phyloP scores from a whole-genome alignment of 305 asterid genomes.

The Fraxinus albicans region DNA sequence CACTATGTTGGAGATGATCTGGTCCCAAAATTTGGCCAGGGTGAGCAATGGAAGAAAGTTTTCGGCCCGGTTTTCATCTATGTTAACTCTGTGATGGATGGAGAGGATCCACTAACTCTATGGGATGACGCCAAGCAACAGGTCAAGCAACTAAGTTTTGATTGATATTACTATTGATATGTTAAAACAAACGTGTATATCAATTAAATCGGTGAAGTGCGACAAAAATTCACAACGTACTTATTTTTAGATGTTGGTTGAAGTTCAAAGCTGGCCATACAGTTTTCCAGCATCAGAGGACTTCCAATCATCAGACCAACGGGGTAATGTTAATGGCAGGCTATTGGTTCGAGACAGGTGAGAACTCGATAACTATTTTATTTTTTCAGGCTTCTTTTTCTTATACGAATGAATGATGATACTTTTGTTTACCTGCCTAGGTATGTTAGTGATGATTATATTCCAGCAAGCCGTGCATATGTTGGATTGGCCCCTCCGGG shows the following conservation, averaged over 20 bases:
- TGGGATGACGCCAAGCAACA: conserved; percentile 91
- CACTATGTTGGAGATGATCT: conserved; percentile 92
- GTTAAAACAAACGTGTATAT: conserved; percentile 2
- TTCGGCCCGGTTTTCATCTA: conserved; percentile 90
- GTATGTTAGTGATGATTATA: conserved; percentile 41
- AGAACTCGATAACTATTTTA: conserved; percentile 1
- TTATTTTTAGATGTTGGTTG: conserved; percentile 59
- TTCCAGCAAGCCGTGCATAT: conserved; percentile 68
- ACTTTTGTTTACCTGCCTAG: conserved; percentile 34
- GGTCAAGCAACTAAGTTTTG: conserved; percentile 32
- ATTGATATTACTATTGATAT: background rate
- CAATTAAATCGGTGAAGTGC: background rate
- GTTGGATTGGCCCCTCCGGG: conserved; percentile 94
- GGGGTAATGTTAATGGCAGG: conserved; percentile 62
- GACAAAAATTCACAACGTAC: background rate
- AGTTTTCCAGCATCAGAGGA: conserved; percentile 72
- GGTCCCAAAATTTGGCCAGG: conserved; percentile 70
- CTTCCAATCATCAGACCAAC: conserved; percentile 47
- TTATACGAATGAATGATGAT: background rate
- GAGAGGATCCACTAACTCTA: conserved; percentile 58
- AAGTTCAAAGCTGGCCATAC: conserved; percentile 85
- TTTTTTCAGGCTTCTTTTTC: background rate
- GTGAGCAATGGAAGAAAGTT: conserved; percentile 95
- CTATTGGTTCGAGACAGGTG: conserved; percentile 76
- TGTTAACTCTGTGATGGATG: conserved; percentile 63